Evolutionary conservation across 352 stramenopile species (phyloP).

Genomic region (Halophytophthora batemanensis): DNA sequence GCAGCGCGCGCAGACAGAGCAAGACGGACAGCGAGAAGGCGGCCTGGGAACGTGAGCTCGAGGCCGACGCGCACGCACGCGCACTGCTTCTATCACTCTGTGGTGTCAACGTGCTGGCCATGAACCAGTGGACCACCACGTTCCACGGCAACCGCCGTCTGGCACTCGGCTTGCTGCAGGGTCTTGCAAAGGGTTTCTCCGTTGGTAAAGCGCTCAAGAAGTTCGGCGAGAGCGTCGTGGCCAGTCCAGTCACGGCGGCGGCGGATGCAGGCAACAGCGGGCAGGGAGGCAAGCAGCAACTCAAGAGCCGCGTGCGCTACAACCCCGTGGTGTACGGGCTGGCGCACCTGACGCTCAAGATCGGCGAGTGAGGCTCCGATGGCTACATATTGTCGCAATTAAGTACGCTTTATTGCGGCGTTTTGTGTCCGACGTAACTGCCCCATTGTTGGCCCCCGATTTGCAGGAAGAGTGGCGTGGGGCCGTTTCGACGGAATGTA

Average conservation of each 20-base stretch:
- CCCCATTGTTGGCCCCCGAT: too few relatives aligned
- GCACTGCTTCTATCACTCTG: slow-evolving; percentile 73
- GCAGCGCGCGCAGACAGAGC: slow-evolving; percentile 74
- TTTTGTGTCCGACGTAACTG: too few relatives aligned
- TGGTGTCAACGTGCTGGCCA: slow-evolving; percentile 66
- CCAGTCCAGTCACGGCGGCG: slow-evolving; percentile 5
- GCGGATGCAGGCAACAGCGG: background rate
- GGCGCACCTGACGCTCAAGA: slow-evolving; percentile 47
- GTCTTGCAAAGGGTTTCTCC: slow-evolving; percentile 47
- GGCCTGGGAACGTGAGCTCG: slow-evolving; percentile 49
- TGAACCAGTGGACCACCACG: slow-evolving; percentile 83
- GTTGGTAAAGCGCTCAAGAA: slow-evolving; percentile 64
- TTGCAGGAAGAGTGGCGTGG: too few relatives aligned
- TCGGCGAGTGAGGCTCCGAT: slow-evolving; percentile 19
- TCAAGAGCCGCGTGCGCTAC: slow-evolving; percentile 76
- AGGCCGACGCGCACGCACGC: slow-evolving; percentile 57
- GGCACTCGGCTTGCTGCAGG: slow-evolving; percentile 42
- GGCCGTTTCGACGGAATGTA: too few relatives aligned
- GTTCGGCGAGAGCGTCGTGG: slow-evolving; percentile 34
- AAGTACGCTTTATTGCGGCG: too few relatives aligned
- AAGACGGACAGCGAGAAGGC: slow-evolving; percentile 85
- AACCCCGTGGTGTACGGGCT: slow-evolving; percentile 72
- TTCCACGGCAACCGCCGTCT: slow-evolving; percentile 74
- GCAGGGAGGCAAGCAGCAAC: slow-evolving; percentile 21
- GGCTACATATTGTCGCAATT: too few relatives aligned